A percentile compares a stretch with the other conserved stretches of the same genome.
Conservation (phyloP, 2,329 filamentous ascomycete species). For the Epichloe gansuensis region DNA sequence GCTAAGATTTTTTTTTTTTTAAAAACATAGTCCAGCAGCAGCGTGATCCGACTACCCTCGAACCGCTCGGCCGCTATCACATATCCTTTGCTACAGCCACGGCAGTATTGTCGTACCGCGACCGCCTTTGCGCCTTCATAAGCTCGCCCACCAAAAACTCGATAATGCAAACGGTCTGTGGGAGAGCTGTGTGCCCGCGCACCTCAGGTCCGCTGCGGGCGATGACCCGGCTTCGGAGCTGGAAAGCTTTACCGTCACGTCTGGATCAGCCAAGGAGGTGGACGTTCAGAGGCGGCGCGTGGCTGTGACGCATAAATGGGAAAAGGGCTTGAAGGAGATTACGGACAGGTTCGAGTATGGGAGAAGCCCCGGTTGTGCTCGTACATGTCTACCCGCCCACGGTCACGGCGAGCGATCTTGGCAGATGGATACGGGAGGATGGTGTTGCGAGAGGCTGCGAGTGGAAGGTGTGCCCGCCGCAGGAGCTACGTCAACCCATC, state of each 20-base stretch:
- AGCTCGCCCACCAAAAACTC: constrained; percentile 18
- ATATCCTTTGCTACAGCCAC: constrained; percentile 50
- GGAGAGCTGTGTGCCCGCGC: constrained; percentile 15
- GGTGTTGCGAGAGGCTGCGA: constrained; percentile 21
- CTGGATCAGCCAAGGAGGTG: constrained; percentile 13
- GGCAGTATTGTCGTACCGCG: constrained; percentile 50
- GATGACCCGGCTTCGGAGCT: constrained; percentile 13
- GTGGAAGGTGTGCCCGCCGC: constrained; percentile 14
- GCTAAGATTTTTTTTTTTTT: neutral
- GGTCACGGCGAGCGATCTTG: constrained; percentile 22
- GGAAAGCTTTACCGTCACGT: constrained; percentile 18
- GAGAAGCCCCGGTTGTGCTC: constrained; percentile 19
- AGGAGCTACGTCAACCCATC: constrained; percentile 4
- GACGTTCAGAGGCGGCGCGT: constrained; percentile 11
- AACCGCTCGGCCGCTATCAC: constrained; percentile 53
- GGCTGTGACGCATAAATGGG: constrained; percentile 14
- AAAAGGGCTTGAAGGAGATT: constrained; percentile 12
- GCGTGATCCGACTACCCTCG: constrained; percentile 50
- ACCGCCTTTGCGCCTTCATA: constrained; percentile 22
- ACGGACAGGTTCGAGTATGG: constrained; percentile 12
- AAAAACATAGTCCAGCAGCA: constrained; percentile 43
- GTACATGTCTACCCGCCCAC: constrained; percentile 17
- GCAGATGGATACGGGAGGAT: constrained; percentile 28
- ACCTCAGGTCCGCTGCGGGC: constrained; percentile 12
- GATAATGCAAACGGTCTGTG: constrained; percentile 19